Evolutionary conservation across 768 basidiomycete species (phyloP), one percentile per base, ranked within the genome.

Genomic region (Pleurotus salmoneostramineus): DNA sequence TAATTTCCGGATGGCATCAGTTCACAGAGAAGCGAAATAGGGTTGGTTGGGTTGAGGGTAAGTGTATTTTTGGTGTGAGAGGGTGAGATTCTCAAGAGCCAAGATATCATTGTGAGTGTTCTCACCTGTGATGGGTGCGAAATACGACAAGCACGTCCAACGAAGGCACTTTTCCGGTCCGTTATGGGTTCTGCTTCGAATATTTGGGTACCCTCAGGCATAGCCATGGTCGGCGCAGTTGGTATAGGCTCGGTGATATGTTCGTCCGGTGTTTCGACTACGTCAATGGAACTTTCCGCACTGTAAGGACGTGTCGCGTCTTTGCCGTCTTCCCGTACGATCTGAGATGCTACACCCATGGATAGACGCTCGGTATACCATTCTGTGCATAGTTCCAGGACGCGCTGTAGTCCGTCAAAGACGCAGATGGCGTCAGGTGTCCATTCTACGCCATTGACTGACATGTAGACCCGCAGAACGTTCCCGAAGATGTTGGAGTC

Each of bases 151-250:
- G 93, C 93, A 17, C 93, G 82, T 6, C 94, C 95, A 6, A 96
- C 77, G 64, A 98, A 97, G 0, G 79, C 77, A 60, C 90, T 93
- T 69, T 90, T 95, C 31, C 94, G 79, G 69, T 96, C 95, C 6
- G 81, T 74, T 56, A 98, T 93, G 1, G 95, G 83, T 57, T 93
- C 91, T 0, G 90, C 83, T 45, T 84, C 80, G 58, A 82, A 72
- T 10, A 98, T 80, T 48, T 82, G 70, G n/a, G 93, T 73, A 0
- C 83, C 88, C 15, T 79, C 77, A 0, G 89, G 88, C 14, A 87
- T 68, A 5, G 40, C 44, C 44, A 10, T 33, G 52, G 50, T 57
- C 40, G 76, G 64, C 17, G 61, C 68, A 48, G 58, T 60, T 10
- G 67, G 21, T 27, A 27, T 61, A 36, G 61, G 54, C 15, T 56